Percentiles rank a stretch among this genome's conserved stretches.
Evolutionary conservation across 176 grass and related monocot species (phyloP).

Genomic region (Carex cristatella): DNA sequence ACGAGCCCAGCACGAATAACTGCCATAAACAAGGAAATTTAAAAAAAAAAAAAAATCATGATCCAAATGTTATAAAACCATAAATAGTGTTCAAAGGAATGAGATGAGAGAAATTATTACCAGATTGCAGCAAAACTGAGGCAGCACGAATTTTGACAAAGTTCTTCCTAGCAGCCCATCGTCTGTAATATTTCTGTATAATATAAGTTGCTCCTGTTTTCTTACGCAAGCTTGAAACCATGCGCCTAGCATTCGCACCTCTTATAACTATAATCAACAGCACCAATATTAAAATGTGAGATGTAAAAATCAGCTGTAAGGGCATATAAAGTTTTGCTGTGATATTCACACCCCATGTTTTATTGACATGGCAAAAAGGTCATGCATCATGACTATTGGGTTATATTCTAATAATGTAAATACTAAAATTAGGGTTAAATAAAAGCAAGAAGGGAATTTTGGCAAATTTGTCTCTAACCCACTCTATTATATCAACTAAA

Average conservation of each 20-base stretch:
- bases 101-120: conserved; percentile 34
- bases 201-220: conserved; percentile 53
- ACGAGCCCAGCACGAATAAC: conserved; percentile 75
- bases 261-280: conserved; percentile 53
- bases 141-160: conserved; percentile 58
- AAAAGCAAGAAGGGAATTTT: background rate
- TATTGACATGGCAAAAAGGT: background rate
- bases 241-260: conserved; percentile 60
- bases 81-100: background rate
- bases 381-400: background rate
- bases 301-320: background rate
- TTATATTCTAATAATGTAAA: background rate
- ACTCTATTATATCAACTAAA: background rate
- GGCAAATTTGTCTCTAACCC: background rate
- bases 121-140: conserved; percentile 76
- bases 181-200: conserved; percentile 73
- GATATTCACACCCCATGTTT: background rate
- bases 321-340: background rate
- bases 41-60: background rate
- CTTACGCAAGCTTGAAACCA: conserved; percentile 44
- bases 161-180: conserved; percentile 51
- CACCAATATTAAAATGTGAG: background rate
- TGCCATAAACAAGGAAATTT: conserved; percentile 24
- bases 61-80: conserved; percentile 10
- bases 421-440: background rate